Evolutionary conservation across 2,329 filamentous ascomycete genomes (phyloP), one percentile per base, ranked within the genome.

Genomic region (Zopfia rhizophila): DNA sequence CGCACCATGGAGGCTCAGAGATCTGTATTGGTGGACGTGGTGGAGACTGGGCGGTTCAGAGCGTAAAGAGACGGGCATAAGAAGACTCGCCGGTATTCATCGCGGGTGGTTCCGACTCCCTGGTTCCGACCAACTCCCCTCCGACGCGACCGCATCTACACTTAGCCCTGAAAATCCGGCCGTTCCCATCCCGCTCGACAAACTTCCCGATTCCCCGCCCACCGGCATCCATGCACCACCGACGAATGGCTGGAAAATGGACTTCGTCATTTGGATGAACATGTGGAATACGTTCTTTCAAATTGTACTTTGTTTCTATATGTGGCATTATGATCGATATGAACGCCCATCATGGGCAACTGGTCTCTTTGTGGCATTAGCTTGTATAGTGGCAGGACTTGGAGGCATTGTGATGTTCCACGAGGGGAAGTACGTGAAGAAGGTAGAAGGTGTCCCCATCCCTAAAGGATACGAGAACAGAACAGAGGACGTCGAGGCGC

Each of bases 1-100:
- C 10, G 86, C 89, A 1, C 91, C 91, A 0, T 96, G 90, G 91
- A 82, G 91, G 22, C 88, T 92, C 58, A 80, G 91, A 22, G 91
- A 96, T 66, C 73, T 91, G 7, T 94, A 87, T 67, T 91, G 84
- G 65, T 77, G 91, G 23, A 70, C 89, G 36, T 79, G 81, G 61
- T 94, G 69, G 70, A 65, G 68, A 30, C 82, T 72, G 80, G 89
- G 17, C 37, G 79, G 44, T 73, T 83, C 38, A 64, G 80, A 60
- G 35, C 66, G 63, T 43, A 65, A 58, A 23, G 51, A 59, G 19
- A 68, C 79, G 13, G 86, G 81, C 4, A 77, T 93, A 24, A 81
- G 88, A 28, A 80, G 80, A 30, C 78, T 95, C 4, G 90, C 88
- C 2, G 89, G 86, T 4, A 86, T 92, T 49, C 86, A 95, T 65